These are phyloP conservation scores for Mycena sp. DNA, from an alignment of 1,284 basidiomycete genomes.

Conservation along the genomic window DNA sequence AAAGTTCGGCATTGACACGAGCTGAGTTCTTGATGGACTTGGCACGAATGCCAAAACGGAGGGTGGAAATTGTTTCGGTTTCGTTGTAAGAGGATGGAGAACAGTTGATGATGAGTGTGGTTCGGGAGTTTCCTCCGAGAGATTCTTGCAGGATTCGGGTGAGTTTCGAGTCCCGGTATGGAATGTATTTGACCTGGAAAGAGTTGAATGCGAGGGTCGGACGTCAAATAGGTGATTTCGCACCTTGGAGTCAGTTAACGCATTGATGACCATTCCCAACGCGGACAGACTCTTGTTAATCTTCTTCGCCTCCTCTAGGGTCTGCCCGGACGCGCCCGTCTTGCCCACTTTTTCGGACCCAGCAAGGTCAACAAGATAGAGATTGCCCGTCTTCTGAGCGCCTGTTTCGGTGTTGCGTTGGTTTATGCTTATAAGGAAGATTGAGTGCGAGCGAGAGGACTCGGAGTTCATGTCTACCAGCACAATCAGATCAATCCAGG, in stretches of 20 bases:
- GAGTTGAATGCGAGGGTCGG: constrained; percentile 21
- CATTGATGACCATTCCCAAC: constrained; percentile 99
- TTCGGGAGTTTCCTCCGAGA: constrained; percentile 97
- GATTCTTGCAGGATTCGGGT: constrained; percentile 99
- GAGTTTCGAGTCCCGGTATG: constrained; percentile 99
- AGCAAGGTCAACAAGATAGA: constrained; percentile 98
- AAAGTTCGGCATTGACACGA: constrained; percentile 97
- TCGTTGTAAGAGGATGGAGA: constrained; percentile 98
- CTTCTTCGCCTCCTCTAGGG: constrained; percentile 99
- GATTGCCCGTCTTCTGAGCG: constrained; percentile 94
- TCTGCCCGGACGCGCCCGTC: constrained; percentile 98
- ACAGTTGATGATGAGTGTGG: constrained; percentile 99
- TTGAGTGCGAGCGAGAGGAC: constrained; percentile 98
- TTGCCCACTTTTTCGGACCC: constrained; percentile 99
- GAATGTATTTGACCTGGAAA: constrained; percentile 91
- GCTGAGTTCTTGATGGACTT: constrained; percentile 99
- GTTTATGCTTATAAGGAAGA: constrained; percentile 97
- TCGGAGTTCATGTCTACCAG: constrained; percentile 99
- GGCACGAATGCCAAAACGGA: constrained; percentile 98
- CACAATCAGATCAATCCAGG: constrained; percentile 22
- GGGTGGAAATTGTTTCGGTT: constrained; percentile 95
- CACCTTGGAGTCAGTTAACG: constrained; percentile 94
- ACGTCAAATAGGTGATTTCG: not conserved
- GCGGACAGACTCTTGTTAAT: constrained; percentile 99
- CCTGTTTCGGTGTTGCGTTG: constrained; percentile 97